Evolutionary conservation across 192 early-diverging fungal species (phyloP).

Genomic region (Entomortierella beljakovae): DNA sequence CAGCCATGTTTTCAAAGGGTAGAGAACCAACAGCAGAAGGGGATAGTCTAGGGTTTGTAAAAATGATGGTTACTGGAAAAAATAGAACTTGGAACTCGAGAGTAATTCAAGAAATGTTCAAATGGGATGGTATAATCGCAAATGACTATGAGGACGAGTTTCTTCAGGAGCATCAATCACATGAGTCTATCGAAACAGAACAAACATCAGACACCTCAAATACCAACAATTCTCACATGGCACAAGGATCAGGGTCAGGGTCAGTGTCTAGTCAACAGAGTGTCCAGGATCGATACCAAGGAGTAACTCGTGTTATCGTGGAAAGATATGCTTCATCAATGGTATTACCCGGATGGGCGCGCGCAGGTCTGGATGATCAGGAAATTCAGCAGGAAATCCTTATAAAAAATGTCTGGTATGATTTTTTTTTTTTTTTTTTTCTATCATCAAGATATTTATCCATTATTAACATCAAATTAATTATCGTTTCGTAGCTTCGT

Average conservation of each 20-base stretch:
- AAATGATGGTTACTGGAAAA: constrained; percentile 22
- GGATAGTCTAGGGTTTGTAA: constrained; percentile 31
- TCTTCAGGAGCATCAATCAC: neutral
- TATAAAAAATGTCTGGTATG: constrained; percentile 46
- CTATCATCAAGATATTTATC: neutral
- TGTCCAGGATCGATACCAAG: neutral
- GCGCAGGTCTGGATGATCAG: constrained; percentile 25
- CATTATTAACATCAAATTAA: neutral
- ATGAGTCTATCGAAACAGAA: neutral
- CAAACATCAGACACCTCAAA: neutral
- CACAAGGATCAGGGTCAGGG: constrained; percentile 1
- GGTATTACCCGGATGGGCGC: constrained; percentile 36
- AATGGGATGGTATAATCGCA: constrained; percentile 38
- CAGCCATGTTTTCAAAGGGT: constrained; percentile 34
- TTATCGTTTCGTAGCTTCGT: constrained; percentile 20
- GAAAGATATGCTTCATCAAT: constrained; percentile 38
- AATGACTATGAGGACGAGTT: constrained; percentile 48
- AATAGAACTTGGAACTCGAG: constrained; percentile 11
- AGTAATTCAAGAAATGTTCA: constrained; percentile 38
- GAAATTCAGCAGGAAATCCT: constrained; percentile 42
- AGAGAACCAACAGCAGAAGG: constrained; percentile 27
- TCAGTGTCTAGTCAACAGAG: neutral
- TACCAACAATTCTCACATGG: neutral
- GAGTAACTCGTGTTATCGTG: constrained; percentile 6
- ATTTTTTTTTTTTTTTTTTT: neutral